These are phyloP conservation scores for Ustilago bromivora DNA, from an alignment of 1,284 basidiomycete genomes.

Conservation along the genomic window DNA sequence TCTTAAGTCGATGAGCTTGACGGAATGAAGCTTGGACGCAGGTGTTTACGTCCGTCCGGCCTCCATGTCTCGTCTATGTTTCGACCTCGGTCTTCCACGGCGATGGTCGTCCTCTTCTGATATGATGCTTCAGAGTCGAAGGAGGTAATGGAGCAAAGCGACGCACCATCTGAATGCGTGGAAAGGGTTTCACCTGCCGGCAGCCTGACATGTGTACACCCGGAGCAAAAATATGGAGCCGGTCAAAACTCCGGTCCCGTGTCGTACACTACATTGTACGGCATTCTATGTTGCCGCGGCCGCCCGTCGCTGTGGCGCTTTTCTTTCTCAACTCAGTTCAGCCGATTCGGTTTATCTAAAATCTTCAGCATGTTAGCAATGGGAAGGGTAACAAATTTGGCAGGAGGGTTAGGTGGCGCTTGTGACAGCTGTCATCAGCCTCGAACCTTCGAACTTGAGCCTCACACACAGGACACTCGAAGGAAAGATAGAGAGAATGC, in stretches of 20 bases:
- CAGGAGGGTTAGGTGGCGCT: background rate
- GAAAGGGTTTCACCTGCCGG: background rate
- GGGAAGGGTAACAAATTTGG: background rate
- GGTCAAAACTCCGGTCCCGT: conserved; percentile 21
- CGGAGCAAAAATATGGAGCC: conserved; percentile 3
- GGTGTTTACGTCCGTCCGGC: background rate
- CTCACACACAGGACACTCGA: background rate
- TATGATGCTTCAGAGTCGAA: background rate
- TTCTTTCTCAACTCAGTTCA: background rate
- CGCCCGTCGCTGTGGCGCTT: background rate
- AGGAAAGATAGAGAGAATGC: background rate
- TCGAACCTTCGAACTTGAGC: background rate
- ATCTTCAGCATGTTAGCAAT: background rate
- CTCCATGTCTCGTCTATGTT: background rate
- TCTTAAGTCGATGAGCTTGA: background rate
- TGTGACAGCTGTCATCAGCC: conserved; percentile 28
- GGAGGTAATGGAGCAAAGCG: background rate
- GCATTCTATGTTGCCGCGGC: conserved; percentile 1
- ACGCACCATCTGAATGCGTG: conserved; percentile 8
- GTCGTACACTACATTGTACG: background rate
- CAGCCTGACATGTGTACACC: background rate
- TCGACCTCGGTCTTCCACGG: background rate
- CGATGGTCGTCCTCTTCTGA: background rate
- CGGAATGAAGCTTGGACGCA: background rate
- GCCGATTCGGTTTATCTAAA: conserved; percentile 1